Base-by-base conservation (phyloP, 495 filamentous ascomycete species). In the Diplogelasinospora grovesii region DNA sequence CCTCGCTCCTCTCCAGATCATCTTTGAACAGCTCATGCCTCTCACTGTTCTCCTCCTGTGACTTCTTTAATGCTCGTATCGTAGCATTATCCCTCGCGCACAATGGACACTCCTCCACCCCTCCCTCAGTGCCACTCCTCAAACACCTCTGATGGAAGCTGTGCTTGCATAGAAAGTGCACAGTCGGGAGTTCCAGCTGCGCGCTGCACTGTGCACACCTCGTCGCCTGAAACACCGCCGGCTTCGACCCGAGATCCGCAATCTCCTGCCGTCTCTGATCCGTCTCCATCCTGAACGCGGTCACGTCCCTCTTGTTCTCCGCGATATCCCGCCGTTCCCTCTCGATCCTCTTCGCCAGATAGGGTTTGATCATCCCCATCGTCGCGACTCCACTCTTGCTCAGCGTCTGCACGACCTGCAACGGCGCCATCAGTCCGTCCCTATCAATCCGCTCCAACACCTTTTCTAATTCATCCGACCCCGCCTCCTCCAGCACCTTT, bases 161-260 rank as follows among this genome's bases (percentile, higher is more conserved):
- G 57, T 98, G 92, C 57, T 88, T 92, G 71, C 92, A 98, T 50
- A 97, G 63, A 60, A 97, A 98, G 60, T 98, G 92, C 31, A 97
- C 89, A 0, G 78, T 82, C 3, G 92, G 92, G 24, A 96, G 67
- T 48, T 95, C 87, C 19, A 96, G 71, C 32, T 72, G 69, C 34
- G 73, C 66, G 13, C 78, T 76, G 53, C 92, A 98, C 26, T 81
- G 78, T 25, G 79, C 79, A 56, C 92, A 98, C 10, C 93, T 74
- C 28, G 86, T 87, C 1, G 86, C 79, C 60, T 92, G 83, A 70
- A 97, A 97, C n/a, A 86, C 82, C 22, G 78, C 76, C 0, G 92
- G 89, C 57, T 94, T 89, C 15, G 69, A 74, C 10, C 72, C 74
- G 2, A 98, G 68, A 35, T 86, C 79, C 2, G 72, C 68, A 28